These are phyloP conservation scores for Boletus subcaerulescens DNA, from an alignment of 768 basidiomycete genomes.

Conservation along the genomic window DNA sequence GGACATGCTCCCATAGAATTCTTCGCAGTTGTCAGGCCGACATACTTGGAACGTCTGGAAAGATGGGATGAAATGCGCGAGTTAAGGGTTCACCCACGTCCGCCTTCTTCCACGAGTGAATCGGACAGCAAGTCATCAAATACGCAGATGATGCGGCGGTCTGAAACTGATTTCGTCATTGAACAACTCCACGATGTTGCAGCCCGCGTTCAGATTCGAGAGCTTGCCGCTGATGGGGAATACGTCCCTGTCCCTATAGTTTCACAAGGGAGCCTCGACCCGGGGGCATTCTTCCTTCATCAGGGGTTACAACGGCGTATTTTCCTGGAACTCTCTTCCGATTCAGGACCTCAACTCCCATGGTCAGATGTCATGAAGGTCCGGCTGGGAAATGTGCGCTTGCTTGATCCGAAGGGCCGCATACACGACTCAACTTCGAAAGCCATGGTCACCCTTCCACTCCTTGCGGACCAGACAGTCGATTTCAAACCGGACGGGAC, in stretches of 20 bases:
- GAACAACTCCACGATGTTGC: slow-evolving; percentile 91
- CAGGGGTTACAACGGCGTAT: slow-evolving; percentile 92
- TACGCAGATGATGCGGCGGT: slow-evolving; percentile 79
- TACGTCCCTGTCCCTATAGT: slow-evolving; percentile 84
- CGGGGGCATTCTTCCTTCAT: slow-evolving; percentile 83
- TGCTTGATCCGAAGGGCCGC: slow-evolving; percentile 81
- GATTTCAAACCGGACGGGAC: slow-evolving; percentile 86
- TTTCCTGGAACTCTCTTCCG: slow-evolving; percentile 71
- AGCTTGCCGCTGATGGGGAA: slow-evolving; percentile 80
- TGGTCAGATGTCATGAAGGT: slow-evolving; percentile 81
- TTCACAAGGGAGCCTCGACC: slow-evolving; percentile 69
- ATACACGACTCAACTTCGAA: slow-evolving; percentile 76
- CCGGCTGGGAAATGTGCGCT: slow-evolving; percentile 77
- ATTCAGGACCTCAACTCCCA: slow-evolving; percentile 85
- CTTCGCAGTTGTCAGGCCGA: slow-evolving; percentile 77
- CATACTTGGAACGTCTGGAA: slow-evolving; percentile 85
- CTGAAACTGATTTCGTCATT: slow-evolving; percentile 88
- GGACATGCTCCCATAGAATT: slow-evolving; percentile 88
- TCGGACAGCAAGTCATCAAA: slow-evolving; percentile 40
- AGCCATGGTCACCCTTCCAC: slow-evolving; percentile 65
- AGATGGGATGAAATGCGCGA: slow-evolving; percentile 94
- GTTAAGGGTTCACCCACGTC: slow-evolving; percentile 47
- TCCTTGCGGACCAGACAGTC: slow-evolving; percentile 68
- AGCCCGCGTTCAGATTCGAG: slow-evolving; percentile 81
- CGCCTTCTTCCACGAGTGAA: slow-evolving; percentile 30